These are phyloP conservation scores for Fusarium succisae DNA, from an alignment of 2,329 filamentous ascomycete genomes.

Conservation along the genomic window DNA sequence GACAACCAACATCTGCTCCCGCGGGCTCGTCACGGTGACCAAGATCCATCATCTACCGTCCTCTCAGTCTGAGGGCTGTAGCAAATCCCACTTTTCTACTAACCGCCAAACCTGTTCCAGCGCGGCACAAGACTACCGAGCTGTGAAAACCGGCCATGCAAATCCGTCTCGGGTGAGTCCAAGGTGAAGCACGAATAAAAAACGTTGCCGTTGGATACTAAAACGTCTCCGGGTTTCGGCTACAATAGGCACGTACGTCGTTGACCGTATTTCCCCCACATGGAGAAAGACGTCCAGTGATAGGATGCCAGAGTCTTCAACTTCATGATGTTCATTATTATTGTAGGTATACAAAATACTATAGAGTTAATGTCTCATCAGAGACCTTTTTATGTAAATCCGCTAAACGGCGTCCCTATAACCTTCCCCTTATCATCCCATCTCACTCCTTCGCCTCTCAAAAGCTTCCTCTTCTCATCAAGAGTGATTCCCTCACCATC, in stretches of 20 bases:
- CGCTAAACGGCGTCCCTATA: conserved; percentile 61
- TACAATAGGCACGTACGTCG: conserved; percentile 28
- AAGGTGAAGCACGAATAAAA: conserved; percentile 35
- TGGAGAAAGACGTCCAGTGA: conserved; percentile 24
- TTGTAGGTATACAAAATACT: not conserved
- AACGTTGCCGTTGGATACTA: not conserved
- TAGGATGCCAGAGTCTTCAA: not conserved
- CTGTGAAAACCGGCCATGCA: conserved; percentile 22
- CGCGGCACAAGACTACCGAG: conserved; percentile 41
- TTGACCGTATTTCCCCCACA: conserved; percentile 27
- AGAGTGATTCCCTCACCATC: conserved; percentile 70
- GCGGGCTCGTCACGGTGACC: conserved; percentile 21
- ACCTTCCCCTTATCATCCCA: conserved; percentile 70
- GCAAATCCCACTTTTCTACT: conserved; percentile 30
- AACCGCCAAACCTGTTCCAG: conserved; percentile 33
- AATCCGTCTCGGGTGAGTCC: conserved; percentile 19
- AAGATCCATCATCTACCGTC: conserved; percentile 24
- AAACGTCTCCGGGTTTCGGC: conserved; percentile 34
- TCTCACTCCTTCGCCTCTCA: conserved; percentile 70
- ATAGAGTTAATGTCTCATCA: not conserved
- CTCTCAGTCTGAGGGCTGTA: conserved; percentile 1
- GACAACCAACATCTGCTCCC: conserved; percentile 19
- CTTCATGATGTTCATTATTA: not conserved
- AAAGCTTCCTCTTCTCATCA: conserved; percentile 69
- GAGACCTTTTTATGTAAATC: conserved; percentile 27